Conservation (phyloP, 345 rosid species). For the Linum usitatissimum region DNA sequence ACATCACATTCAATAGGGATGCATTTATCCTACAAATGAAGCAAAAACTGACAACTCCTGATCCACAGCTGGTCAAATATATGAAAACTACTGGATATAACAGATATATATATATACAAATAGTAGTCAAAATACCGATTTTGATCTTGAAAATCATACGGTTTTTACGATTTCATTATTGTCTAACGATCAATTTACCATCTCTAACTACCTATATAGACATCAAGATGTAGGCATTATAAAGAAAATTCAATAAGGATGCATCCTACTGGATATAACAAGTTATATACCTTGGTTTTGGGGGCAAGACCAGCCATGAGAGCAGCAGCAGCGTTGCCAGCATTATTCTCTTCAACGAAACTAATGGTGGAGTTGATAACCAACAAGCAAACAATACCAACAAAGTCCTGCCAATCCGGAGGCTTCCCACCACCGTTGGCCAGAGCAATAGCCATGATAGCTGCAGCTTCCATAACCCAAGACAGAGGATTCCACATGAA, state of each 20-base stretch:
- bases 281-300: not conserved
- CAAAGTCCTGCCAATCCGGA: not conserved
- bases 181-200: not conserved
- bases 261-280: too few species aligned
- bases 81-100: too few species aligned
- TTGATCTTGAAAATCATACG: too few species aligned
- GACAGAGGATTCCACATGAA: not conserved
- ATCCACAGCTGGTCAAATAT: too few species aligned
- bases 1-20: not conserved
- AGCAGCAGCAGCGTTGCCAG: not conserved
- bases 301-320: not conserved
- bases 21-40: too few species aligned
- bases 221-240: not conserved
- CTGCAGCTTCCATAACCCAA: not conserved
- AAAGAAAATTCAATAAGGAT: too few species aligned
- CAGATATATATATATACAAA: too few species aligned
- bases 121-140: too few species aligned
- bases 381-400: not conserved
- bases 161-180: too few species aligned
- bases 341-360: not conserved
- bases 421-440: not conserved
- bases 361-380: not conserved
- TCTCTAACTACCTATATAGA: not conserved
- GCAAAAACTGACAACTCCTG: too few species aligned
- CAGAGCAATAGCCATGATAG: not conserved